phyloP scores from a whole-genome alignment of 2,329 filamentous ascomycete genomes.

The Cryphonectria japonica region DNA sequence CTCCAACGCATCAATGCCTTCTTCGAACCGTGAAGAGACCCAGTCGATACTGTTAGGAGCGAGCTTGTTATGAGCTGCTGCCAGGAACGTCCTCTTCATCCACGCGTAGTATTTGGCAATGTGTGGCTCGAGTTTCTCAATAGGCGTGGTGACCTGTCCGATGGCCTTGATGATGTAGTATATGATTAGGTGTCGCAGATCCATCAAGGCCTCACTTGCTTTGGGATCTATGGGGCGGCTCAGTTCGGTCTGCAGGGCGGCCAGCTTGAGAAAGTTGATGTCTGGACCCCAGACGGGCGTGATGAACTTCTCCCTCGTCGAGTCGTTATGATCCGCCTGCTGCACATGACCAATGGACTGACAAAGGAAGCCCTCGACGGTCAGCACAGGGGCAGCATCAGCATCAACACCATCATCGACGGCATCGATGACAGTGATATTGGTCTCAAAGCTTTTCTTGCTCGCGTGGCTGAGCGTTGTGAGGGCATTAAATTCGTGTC shows the following conservation, averaged over 20 bases:
- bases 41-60: constrained; percentile 12
- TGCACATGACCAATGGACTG: constrained; percentile 7
- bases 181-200: constrained; percentile 22
- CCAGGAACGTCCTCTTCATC: constrained; percentile 9
- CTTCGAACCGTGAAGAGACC: constrained; percentile 5
- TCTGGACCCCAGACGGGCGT: constrained; percentile 7
- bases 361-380: background rate
- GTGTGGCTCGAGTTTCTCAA: constrained; percentile 7
- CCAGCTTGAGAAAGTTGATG: background rate
- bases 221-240: background rate
- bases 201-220: constrained; percentile 4
- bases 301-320: background rate
- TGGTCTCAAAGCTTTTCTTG: constrained; percentile 7
- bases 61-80: constrained; percentile 6
- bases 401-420: background rate
- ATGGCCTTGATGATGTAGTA: constrained; percentile 18
- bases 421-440: background rate
- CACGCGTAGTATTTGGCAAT: constrained; percentile 7
- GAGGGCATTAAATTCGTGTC: background rate
- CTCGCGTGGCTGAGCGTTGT: background rate
- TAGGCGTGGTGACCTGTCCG: background rate
- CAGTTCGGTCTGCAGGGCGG: constrained; percentile 1
- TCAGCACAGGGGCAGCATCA: background rate
- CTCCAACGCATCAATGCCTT: constrained; percentile 21
- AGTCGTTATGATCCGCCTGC: background rate